These are phyloP conservation scores for Coniochaeta ligniaria DNA, from an alignment of 2,329 filamentous ascomycete genomes.

Conservation along the genomic window DNA sequence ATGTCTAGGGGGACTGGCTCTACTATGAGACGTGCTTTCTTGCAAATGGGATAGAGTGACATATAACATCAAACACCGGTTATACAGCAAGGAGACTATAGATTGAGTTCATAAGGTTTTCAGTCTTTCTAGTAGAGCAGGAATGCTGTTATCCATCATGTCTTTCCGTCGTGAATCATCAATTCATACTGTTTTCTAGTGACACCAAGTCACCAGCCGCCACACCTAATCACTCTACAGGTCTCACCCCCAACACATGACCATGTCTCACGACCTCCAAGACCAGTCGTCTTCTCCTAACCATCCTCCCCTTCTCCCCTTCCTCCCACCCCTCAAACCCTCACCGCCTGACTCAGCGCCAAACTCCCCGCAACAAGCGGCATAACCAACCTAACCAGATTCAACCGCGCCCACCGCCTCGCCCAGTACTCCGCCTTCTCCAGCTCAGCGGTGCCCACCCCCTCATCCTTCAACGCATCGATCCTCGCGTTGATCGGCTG, in stretches of 20 bases:
- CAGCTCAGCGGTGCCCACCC: conserved; percentile 12
- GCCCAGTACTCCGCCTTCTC: conserved; percentile 23
- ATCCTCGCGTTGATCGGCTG: conserved; percentile 41
- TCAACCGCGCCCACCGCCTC: conserved; percentile 25
- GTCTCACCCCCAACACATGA: neutral
- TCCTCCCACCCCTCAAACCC: neutral
- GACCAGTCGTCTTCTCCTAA: neutral
- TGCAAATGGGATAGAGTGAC: too few species aligned
- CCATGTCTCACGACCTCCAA: neutral
- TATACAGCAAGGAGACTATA: too few species aligned
- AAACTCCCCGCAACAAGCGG: conserved; percentile 24
- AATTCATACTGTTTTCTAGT: too few species aligned
- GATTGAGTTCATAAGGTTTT: too few species aligned
- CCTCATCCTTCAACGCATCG: conserved; percentile 23
- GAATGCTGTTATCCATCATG: too few species aligned
- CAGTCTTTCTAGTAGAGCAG: too few species aligned
- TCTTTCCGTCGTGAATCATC: too few species aligned
- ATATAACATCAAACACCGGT: too few species aligned
- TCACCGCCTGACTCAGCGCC: conserved; percentile 13
- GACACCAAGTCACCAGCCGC: neutral
- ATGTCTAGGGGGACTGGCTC: too few species aligned
- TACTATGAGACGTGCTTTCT: too few species aligned
- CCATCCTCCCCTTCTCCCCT: neutral
- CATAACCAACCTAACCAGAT: conserved; percentile 25
- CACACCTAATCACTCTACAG: neutral